Conservation (phyloP, 768 basidiomycete genomes). For the Tremella mesenterica region DNA sequence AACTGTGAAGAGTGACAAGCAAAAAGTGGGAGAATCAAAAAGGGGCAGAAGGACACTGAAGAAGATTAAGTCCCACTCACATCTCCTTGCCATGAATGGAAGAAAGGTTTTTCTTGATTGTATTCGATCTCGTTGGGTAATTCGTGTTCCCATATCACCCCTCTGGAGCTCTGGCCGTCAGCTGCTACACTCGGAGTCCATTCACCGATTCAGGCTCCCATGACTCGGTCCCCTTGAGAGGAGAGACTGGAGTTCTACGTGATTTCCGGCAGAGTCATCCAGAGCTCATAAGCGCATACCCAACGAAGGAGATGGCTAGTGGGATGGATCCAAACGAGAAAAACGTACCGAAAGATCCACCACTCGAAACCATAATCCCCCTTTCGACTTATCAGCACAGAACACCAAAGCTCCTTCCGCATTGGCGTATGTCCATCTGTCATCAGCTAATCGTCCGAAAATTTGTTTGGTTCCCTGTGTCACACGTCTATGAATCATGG, state of each 20-base stretch:
- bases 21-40: constrained; percentile 2
- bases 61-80: too few species aligned
- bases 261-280: too few species aligned
- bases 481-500: too few species aligned
- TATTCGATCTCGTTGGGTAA: constrained; percentile 74
- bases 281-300: too few species aligned
- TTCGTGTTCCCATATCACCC: constrained; percentile 89
- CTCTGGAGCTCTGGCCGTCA: constrained; percentile 57
- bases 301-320: too few species aligned
- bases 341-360: constrained; percentile 58
- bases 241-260: too few species aligned
- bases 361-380: constrained; percentile 59
- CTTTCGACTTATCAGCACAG: constrained; percentile 54
- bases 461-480: too few species aligned
- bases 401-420: constrained; percentile 77
- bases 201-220: too few species aligned
- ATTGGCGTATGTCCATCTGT: constrained; percentile 77
- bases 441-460: too few species aligned
- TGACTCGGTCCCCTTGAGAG: too few species aligned
- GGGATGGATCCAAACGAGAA: too few species aligned
- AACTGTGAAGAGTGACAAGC: too few species aligned
- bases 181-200: background rate
- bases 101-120: constrained; percentile 74
- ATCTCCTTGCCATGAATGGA: constrained; percentile 86
- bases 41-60: background rate